phyloP scores from a whole-genome alignment of 2,329 filamentous ascomycete genomes.

The Helminthosporium solani region DNA sequence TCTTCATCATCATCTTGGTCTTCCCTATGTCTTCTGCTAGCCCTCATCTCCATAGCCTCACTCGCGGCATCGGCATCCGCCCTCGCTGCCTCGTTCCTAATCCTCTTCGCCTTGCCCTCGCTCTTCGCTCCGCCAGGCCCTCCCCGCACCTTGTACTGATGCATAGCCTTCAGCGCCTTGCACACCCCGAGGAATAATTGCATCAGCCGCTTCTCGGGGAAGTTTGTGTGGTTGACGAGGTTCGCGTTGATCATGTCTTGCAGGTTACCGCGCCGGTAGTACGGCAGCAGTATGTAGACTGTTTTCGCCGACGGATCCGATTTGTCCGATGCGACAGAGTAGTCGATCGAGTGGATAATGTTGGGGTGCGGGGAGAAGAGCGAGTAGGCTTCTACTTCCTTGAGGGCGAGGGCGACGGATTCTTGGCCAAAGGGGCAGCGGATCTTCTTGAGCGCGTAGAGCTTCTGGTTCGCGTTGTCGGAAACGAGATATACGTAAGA shows the following conservation, averaged over 20 bases:
- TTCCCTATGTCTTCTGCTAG: conserved; percentile 40
- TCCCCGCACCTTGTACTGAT: conserved; percentile 72
- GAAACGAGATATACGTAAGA: conserved; percentile 99
- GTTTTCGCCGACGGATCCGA: conserved; percentile 75
- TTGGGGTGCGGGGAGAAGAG: conserved; percentile 80
- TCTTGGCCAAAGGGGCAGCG: conserved; percentile 97
- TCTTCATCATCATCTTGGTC: conserved; percentile 68
- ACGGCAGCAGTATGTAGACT: conserved; percentile 93
- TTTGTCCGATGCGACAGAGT: conserved; percentile 74
- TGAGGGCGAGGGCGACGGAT: conserved; percentile 90
- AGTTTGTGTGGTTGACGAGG: conserved; percentile 87
- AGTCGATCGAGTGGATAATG: conserved; percentile 84
- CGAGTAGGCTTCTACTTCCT: conserved; percentile 95
- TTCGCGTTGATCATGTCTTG: conserved; percentile 99
- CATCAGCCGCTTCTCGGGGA: conserved; percentile 88
- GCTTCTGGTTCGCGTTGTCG: conserved; percentile 77
- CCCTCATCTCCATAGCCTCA: conserved; percentile 44
- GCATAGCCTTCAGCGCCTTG: conserved; percentile 83
- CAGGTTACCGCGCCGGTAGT: conserved; percentile 91
- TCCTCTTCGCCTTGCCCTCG: conserved; percentile 56
- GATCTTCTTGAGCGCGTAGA: conserved; percentile 98
- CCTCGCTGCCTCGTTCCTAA: conserved; percentile 56
- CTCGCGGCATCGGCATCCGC: conserved; percentile 54
- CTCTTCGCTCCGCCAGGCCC: conserved; percentile 54
- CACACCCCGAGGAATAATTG: conserved; percentile 89